Conservation (phyloP, 2,329 filamentous ascomycete genomes). For the Blastomyces gilchristii region DNA sequence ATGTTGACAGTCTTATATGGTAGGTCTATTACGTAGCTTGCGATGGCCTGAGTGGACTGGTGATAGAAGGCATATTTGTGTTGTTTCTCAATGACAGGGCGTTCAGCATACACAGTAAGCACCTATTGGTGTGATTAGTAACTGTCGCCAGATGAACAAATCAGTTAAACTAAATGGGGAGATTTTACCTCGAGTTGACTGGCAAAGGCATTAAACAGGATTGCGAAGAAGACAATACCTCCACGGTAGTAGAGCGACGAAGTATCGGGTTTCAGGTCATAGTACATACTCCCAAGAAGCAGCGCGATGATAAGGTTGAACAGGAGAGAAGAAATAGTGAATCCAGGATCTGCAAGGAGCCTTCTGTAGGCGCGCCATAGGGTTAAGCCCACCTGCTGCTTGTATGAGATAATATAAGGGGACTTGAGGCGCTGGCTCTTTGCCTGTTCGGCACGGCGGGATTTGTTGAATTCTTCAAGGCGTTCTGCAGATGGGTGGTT, state of each 20-base stretch:
- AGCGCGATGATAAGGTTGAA: slow-evolving; percentile 59
- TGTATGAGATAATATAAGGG: slow-evolving; percentile 69
- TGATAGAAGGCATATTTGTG: slow-evolving; percentile 78
- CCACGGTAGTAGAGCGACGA: slow-evolving; percentile 57
- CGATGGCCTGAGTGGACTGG: slow-evolving; percentile 66
- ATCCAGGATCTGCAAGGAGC: neutral
- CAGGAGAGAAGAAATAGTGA: slow-evolving; percentile 43
- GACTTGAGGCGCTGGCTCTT: slow-evolving; percentile 51
- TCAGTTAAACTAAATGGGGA: neutral
- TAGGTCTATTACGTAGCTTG: slow-evolving; percentile 69
- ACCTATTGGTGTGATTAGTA: neutral
- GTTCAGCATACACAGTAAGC: slow-evolving; percentile 73
- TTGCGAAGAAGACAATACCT: slow-evolving; percentile 73
- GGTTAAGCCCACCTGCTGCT: slow-evolving; percentile 66
- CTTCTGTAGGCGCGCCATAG: neutral
- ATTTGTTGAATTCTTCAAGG: slow-evolving; percentile 10
- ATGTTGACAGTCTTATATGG: slow-evolving; percentile 68
- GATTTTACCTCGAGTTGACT: slow-evolving; percentile 59
- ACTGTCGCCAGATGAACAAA: neutral
- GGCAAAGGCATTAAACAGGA: slow-evolving; percentile 74
- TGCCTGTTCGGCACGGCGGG: slow-evolving; percentile 34
- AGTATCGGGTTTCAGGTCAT: neutral
- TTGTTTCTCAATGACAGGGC: slow-evolving; percentile 87
- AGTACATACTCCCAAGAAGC: slow-evolving; percentile 50
- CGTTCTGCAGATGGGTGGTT: slow-evolving; percentile 36